Conservation (phyloP, 305 asterid species). For the Solanum hybrid region DNA sequence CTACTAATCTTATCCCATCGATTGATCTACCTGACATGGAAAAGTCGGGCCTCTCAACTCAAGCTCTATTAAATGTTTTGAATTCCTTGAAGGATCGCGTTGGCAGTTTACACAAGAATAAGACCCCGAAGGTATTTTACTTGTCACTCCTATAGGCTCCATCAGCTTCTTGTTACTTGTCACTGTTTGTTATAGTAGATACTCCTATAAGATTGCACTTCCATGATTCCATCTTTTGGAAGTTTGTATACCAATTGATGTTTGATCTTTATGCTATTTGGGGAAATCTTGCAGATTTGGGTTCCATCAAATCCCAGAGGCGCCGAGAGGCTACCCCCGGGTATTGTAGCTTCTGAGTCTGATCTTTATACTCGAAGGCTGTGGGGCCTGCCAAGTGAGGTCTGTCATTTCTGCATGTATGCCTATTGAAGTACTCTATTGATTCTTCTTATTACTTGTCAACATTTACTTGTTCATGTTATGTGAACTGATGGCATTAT, state of each 20-base stretch:
- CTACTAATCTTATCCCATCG: constrained; percentile 48
- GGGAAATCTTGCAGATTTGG: constrained; percentile 53
- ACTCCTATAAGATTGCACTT: neutral
- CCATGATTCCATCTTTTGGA: neutral
- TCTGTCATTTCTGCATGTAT: constrained; percentile 19
- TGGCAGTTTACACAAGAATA: constrained; percentile 28
- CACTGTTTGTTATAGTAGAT: neutral
- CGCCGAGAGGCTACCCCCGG: constrained; percentile 78
- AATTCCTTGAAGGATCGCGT: constrained; percentile 53
- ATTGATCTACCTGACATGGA: constrained; percentile 56
- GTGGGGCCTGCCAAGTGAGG: constrained; percentile 83
- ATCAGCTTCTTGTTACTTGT: neutral
- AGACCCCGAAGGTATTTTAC: constrained; percentile 39
- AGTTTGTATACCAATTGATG: neutral
- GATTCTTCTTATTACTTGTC: neutral
- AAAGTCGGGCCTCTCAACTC: constrained; percentile 77
- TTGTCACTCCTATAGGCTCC: neutral
- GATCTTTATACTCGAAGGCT: constrained; percentile 70
- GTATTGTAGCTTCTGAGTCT: constrained; percentile 45
- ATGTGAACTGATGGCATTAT: neutral
- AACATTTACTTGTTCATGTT: neutral
- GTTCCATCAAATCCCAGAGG: constrained; percentile 83
- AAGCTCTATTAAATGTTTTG: constrained; percentile 71
- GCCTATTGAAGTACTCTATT: neutral
- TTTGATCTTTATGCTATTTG: neutral